phyloP scores from a whole-genome alignment of 441 rosid species.

The Erysimum pusillum region DNA sequence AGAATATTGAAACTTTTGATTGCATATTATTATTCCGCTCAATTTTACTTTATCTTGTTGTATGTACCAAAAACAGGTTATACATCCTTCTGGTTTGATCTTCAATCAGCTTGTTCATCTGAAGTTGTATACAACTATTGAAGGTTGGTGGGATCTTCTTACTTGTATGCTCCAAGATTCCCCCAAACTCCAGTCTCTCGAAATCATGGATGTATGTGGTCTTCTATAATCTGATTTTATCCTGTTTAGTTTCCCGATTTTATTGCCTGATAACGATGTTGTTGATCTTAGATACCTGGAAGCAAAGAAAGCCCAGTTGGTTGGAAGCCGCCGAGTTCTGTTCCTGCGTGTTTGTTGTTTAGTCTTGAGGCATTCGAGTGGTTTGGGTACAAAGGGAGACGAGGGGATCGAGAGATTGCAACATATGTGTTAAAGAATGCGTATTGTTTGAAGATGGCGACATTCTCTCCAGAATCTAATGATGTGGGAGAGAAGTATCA shows the following conservation, averaged over 20 bases:
- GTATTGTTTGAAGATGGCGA: constrained; percentile 14
- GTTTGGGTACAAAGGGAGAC: constrained; percentile 11
- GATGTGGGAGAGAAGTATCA: not conserved
- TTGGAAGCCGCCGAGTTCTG: constrained; percentile 32
- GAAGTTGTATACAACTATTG: not conserved
- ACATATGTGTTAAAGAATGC: constrained; percentile 23
- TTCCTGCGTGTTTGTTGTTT: constrained; percentile 18
- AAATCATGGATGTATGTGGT: constrained; percentile 22
- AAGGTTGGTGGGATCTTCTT: constrained; percentile 31
- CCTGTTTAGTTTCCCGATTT: not conserved
- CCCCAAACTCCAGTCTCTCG: constrained; percentile 18
- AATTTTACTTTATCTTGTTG: not conserved
- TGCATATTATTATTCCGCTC: not conserved
- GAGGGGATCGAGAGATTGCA: constrained; percentile 8
- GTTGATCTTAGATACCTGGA: constrained; percentile 2
- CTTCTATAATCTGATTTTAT: not conserved
- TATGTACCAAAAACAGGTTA: not conserved
- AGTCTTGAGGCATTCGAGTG: constrained; percentile 33
- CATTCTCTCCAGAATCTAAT: constrained; percentile 15
- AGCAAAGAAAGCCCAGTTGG: not conserved
- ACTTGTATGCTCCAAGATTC: constrained; percentile 15
- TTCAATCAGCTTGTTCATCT: constrained; percentile 31
- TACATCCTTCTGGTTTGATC: not conserved
- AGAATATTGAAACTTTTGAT: not conserved
- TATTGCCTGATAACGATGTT: not conserved